These are phyloP conservation scores for Amesomyces nigricolor DNA, from an alignment of 2,329 filamentous ascomycete genomes.

Conservation along the genomic window DNA sequence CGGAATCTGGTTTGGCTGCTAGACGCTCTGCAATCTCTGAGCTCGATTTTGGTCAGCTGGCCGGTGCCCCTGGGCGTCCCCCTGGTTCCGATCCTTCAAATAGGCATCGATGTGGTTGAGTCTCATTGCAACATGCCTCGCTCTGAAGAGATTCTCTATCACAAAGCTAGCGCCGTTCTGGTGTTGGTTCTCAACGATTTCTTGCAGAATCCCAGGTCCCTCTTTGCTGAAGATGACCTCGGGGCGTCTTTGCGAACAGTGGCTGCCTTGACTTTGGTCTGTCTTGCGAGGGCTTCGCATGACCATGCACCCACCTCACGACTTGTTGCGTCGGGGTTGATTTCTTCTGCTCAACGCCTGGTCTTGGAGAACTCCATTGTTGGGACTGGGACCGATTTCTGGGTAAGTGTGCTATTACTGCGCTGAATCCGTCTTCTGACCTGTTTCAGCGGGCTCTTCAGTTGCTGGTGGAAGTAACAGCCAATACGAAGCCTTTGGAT, in stretches of 20 bases:
- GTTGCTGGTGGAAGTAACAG: slow-evolving; percentile 17
- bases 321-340: slow-evolving; percentile 25
- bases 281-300: slow-evolving; percentile 23
- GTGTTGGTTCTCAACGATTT: slow-evolving; percentile 24
- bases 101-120: slow-evolving; percentile 32
- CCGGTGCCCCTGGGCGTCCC: slow-evolving; percentile 28
- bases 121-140: slow-evolving; percentile 8
- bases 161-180: slow-evolving; percentile 29
- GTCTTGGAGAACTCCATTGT: slow-evolving; percentile 17
- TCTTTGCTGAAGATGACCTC: slow-evolving; percentile 21
- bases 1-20: slow-evolving; percentile 45
- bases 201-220: slow-evolving; percentile 14
- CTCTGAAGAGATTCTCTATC: slow-evolving; percentile 16
- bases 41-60: slow-evolving; percentile 38
- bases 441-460: slow-evolving; percentile 17
- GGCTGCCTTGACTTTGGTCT: slow-evolving; percentile 25
- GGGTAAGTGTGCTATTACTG: slow-evolving; percentile 17
- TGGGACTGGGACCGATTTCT: slow-evolving; percentile 24
- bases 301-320: slow-evolving; percentile 26
- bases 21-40: slow-evolving; percentile 42
- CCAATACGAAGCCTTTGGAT: neutral
- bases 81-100: slow-evolving; percentile 35
- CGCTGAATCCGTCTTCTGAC: neutral
- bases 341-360: slow-evolving; percentile 19
- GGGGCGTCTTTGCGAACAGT: slow-evolving; percentile 14